Evolutionary conservation across 2,329 filamentous ascomycete genomes (phyloP).

Genomic region (Plectosphaerella plurivora): DNA sequence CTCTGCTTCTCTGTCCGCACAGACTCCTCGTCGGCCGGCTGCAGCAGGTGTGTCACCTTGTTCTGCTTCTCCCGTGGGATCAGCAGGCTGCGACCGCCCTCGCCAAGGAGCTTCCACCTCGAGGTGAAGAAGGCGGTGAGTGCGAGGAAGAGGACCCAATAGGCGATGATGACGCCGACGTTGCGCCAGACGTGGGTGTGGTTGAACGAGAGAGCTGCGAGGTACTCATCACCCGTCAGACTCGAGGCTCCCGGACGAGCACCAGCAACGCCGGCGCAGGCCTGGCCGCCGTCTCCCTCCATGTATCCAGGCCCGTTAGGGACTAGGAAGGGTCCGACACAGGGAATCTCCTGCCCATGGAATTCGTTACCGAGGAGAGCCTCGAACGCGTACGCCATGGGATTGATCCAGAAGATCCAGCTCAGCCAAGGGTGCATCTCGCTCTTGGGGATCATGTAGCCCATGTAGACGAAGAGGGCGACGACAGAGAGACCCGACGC

Average conservation of each 20-base stretch:
- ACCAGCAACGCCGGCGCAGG: not conserved
- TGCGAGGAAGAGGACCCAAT: slow-evolving; percentile 9
- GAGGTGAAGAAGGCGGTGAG: slow-evolving; percentile 1
- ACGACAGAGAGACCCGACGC: slow-evolving; percentile 50
- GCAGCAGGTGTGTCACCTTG: not conserved
- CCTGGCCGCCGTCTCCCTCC: not conserved
- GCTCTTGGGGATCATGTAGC: slow-evolving; percentile 44
- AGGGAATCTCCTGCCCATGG: slow-evolving; percentile 49
- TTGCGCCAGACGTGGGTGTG: slow-evolving; percentile 14
- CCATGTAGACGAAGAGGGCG: slow-evolving; percentile 51
- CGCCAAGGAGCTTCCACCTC: not conserved
- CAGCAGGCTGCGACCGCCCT: not conserved
- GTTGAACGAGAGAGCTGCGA: slow-evolving; percentile 8
- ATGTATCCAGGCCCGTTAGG: slow-evolving; percentile 2
- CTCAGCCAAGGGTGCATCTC: slow-evolving; percentile 69
- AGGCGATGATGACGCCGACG: slow-evolving; percentile 9
- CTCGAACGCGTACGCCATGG: slow-evolving; percentile 70
- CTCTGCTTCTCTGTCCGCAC: too few species aligned
- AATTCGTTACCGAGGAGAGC: slow-evolving; percentile 65
- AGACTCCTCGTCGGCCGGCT: not conserved
- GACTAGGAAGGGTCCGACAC: slow-evolving; percentile 25
- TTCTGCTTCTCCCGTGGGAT: not conserved
- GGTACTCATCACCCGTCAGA: slow-evolving; percentile 13
- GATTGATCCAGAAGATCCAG: slow-evolving; percentile 74
- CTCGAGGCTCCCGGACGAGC: slow-evolving; percentile 11